Evolutionary conservation across 768 basidiomycete genomes (phyloP).

Genomic region (Galerina sulciceps): DNA sequence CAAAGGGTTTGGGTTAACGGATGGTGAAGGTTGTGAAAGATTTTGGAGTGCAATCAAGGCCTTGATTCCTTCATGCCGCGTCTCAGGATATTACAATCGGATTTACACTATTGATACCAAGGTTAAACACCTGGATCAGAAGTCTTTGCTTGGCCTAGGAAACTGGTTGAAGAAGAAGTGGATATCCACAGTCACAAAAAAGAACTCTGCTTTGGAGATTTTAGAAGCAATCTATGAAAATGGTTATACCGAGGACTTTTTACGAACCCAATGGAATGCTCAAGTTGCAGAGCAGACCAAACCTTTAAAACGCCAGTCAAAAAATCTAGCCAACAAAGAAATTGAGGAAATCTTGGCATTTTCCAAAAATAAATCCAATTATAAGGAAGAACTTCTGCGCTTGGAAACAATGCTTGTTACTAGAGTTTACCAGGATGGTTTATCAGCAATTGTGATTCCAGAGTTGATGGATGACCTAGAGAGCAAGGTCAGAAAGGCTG

Average conservation of each 20-base stretch:
- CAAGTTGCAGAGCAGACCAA: not conserved
- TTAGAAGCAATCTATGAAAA: not conserved
- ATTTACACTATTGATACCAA: conserved; percentile 15
- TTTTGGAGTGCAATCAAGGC: not conserved
- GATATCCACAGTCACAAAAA: not conserved
- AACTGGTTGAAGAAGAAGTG: conserved; percentile 2
- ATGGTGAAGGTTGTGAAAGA: not conserved
- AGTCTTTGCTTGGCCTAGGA: not conserved
- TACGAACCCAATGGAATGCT: not conserved
- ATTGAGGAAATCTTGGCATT: not conserved
- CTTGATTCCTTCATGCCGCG: not conserved
- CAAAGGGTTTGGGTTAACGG: not conserved
- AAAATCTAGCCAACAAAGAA: not conserved
- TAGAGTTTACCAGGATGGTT: no score
- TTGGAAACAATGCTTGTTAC: no score
- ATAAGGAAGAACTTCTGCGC: no score
- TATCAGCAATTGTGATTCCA: no score
- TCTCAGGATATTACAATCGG: conserved; percentile 7
- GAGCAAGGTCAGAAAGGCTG: not conserved
- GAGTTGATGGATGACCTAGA: not conserved
- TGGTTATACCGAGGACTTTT: not conserved
- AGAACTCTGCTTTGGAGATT: not conserved
- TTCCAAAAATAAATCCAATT: not conserved
- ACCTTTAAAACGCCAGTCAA: not conserved
- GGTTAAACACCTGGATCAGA: conserved; percentile 7